Percentiles rank a stretch among this genome's conserved stretches.
phyloP scores from a whole-genome alignment of 306 rosid species.

The Citrullus colocynthis region DNA sequence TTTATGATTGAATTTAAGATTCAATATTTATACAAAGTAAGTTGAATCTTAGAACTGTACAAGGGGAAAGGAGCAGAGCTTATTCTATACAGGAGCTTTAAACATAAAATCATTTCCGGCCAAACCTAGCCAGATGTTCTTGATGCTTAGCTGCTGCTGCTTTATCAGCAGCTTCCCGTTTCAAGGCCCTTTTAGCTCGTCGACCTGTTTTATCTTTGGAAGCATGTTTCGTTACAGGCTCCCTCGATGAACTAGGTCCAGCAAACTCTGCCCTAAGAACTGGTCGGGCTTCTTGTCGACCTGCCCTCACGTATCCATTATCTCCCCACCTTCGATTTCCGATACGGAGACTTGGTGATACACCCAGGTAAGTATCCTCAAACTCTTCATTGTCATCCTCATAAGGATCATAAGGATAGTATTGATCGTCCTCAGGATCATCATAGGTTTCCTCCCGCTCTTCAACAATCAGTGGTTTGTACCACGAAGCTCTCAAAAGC shows the following conservation, averaged over 20 bases:
- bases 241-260: slow-evolving; percentile 45
- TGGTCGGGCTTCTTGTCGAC: slow-evolving; percentile 69
- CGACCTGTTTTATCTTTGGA: slow-evolving; percentile 37
- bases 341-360: slow-evolving; percentile 47
- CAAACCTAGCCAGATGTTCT: slow-evolving; percentile 54
- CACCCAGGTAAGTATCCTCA: slow-evolving; percentile 42
- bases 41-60: neutral
- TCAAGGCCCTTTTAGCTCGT: slow-evolving; percentile 72
- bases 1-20: neutral
- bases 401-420: slow-evolving; percentile 31
- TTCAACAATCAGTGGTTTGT: slow-evolving; percentile 38
- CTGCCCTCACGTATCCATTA: slow-evolving; percentile 62
- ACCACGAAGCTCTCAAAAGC: slow-evolving; percentile 83
- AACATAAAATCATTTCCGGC: slow-evolving; percentile 31
- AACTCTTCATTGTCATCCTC: slow-evolving; percentile 45
- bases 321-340: slow-evolving; percentile 94
- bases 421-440: slow-evolving; percentile 20
- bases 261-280: slow-evolving; percentile 32
- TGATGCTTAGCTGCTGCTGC: slow-evolving; percentile 76
- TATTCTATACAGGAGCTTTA: neutral
- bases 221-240: slow-evolving; percentile 37
- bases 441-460: slow-evolving; percentile 27
- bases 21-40: neutral
- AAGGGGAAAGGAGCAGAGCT: neutral
- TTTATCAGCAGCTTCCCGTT: slow-evolving; percentile 80